A percentile compares a stretch with the other conserved stretches of the same genome.
phyloP scores from a whole-genome alignment of 805 yeast genomes.

The Saturnispora dispora region DNA sequence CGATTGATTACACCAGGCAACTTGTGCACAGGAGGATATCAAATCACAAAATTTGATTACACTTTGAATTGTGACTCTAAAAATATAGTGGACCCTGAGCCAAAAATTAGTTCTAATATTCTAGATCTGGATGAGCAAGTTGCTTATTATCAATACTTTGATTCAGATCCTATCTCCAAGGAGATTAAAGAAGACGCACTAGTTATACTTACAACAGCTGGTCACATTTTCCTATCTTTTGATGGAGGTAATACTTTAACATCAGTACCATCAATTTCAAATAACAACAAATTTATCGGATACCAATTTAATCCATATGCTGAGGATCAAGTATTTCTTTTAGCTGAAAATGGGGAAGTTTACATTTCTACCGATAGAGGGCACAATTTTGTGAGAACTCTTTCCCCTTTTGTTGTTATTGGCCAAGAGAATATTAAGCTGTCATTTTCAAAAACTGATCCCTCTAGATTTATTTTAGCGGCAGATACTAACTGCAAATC shows the following conservation, averaged over 20 bases:
- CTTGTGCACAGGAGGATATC: conserved; percentile 21
- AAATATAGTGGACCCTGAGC: conserved; percentile 18
- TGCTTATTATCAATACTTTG: conserved; percentile 50
- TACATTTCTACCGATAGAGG: conserved; percentile 66
- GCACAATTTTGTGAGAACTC: conserved; percentile 35
- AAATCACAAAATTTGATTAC: conserved; percentile 17
- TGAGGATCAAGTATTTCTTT: conserved; percentile 46
- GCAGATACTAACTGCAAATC: conserved; percentile 53
- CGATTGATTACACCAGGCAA: conserved; percentile 22
- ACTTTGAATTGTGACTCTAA: conserved; percentile 29
- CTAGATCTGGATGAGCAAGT: conserved; percentile 46
- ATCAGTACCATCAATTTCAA: conserved; percentile 38
- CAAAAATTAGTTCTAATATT: conserved; percentile 27
- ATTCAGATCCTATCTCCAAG: conserved; percentile 33
- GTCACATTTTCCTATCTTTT: conserved; percentile 53
- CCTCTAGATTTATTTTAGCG: conserved; percentile 56
- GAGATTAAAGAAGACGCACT: conserved; percentile 53
- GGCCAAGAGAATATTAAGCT: conserved; percentile 33
- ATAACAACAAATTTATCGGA: conserved; percentile 22
- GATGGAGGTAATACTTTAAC: conserved; percentile 46
- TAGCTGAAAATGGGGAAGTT: conserved; percentile 41
- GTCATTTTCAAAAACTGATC: conserved; percentile 51
- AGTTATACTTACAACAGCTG: conserved; percentile 45
- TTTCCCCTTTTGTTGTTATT: conserved; percentile 38
- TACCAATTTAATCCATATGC: conserved; percentile 44